phyloP scores from a whole-genome alignment of 306 rosid species.

The Malus domestica region DNA sequence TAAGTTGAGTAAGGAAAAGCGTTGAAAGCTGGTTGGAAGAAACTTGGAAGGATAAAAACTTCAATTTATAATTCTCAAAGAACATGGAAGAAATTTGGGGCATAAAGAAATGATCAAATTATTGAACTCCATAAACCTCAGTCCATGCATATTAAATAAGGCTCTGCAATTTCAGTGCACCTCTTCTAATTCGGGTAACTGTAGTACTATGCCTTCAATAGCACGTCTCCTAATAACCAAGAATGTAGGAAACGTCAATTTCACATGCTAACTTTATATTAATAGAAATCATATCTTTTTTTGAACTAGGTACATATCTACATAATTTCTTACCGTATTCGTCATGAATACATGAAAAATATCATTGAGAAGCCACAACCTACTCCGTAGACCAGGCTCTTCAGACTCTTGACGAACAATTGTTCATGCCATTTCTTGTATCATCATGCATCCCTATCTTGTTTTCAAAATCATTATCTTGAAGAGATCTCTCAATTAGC shows the following conservation, averaged over 20 bases:
- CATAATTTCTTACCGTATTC: neutral
- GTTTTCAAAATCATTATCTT: too few relatives aligned
- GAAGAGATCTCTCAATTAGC: neutral
- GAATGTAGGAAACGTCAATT: too few relatives aligned
- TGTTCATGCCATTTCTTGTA: conserved; percentile 3
- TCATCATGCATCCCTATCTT: neutral
- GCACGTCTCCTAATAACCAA: too few relatives aligned
- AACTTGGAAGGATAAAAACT: neutral
- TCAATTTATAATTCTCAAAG: conserved; percentile 4
- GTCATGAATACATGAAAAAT: too few relatives aligned
- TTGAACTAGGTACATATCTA: neutral
- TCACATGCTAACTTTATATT: too few relatives aligned
- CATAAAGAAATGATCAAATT: neutral
- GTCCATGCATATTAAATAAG: conserved; percentile 8
- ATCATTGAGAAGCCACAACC: too few relatives aligned
- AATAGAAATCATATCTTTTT: neutral
- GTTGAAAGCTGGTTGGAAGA: neutral
- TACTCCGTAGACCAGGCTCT: too few relatives aligned
- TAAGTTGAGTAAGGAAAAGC: neutral
- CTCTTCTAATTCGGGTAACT: neutral
- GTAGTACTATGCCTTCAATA: too few relatives aligned
- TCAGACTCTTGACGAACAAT: neutral
- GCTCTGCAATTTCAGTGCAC: conserved; percentile 1
- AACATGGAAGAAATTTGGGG: conserved; percentile 1
- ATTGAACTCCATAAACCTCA: neutral